Evolutionary conservation across 2,329 filamentous ascomycete genomes (phyloP).

Genomic region (Ophiostoma montium): DNA sequence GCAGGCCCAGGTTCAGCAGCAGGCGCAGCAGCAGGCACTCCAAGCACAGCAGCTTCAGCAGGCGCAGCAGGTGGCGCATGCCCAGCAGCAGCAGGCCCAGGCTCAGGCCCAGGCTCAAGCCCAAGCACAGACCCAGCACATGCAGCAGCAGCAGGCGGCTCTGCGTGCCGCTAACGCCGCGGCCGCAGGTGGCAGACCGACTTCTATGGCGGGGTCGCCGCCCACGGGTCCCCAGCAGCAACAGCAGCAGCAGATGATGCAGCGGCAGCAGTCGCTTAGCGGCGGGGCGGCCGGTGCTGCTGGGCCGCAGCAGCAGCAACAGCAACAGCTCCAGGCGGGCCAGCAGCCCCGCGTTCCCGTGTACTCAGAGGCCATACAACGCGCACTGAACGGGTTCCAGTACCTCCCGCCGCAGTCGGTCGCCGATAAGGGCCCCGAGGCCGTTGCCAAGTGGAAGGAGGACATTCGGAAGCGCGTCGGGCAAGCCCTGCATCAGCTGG

Average conservation of each 20-base stretch:
- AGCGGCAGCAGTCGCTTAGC: neutral
- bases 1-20: conserved; percentile 3
- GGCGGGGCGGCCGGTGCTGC: conserved; percentile 3
- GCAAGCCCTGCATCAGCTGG: conserved; percentile 35
- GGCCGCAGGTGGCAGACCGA: conserved; percentile 1
- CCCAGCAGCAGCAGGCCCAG: conserved; percentile 5
- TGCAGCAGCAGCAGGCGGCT: conserved; percentile 11
- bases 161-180: neutral
- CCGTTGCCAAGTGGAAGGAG: conserved; percentile 31
- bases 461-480: conserved; percentile 34
- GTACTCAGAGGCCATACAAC: conserved; percentile 29
- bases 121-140: conserved; percentile 3
- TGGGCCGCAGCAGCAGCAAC: conserved; percentile 12
- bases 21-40: conserved; percentile 10
- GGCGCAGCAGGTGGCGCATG: conserved; percentile 3
- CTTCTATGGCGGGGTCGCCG: conserved; percentile 7
- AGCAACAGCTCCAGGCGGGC: conserved; percentile 6
- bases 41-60: conserved; percentile 9
- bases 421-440: conserved; percentile 28
- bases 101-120: conserved; percentile 4
- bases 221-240: conserved; percentile 13
- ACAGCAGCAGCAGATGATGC: conserved; percentile 9
- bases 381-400: conserved; percentile 33
- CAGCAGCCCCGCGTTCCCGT: conserved; percentile 5
- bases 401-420: conserved; percentile 31